A percentile compares a stretch with the other conserved stretches of the same genome.
Evolutionary conservation across 2,329 filamentous ascomycete genomes (phyloP).

Genomic region (Apiospora malaysiana): DNA sequence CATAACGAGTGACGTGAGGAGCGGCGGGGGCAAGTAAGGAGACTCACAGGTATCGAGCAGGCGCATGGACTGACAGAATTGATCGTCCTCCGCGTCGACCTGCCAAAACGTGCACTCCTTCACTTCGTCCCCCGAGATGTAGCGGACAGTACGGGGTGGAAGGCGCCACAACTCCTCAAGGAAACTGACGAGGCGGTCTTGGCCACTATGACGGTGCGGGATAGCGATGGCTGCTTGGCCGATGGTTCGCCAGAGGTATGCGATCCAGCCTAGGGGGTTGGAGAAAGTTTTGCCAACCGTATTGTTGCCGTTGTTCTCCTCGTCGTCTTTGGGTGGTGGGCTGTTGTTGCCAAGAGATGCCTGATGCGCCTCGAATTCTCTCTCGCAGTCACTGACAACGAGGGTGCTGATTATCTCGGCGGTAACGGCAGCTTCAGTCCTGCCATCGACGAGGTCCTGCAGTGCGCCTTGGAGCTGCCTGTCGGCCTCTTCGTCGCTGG

Average conservation of each 20-base stretch:
- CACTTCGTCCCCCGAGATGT: not conserved
- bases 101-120: not conserved
- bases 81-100: not conserved
- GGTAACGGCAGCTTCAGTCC: not conserved
- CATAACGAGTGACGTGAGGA: not conserved
- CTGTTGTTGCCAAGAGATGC: not conserved
- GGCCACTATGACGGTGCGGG: not conserved
- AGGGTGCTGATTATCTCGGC: not conserved
- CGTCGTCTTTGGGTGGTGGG: not conserved
- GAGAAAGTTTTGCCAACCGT: not conserved
- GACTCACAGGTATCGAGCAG: not conserved
- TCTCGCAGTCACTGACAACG: not conserved
- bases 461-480: not conserved
- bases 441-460: not conserved
- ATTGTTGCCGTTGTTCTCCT: not conserved
- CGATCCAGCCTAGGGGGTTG: not conserved
- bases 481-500: not conserved
- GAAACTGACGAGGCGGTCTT: not conserved
- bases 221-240: slow-evolving; percentile 3
- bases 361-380: not conserved
- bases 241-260: not conserved
- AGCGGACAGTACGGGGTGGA: not conserved
- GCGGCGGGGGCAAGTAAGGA: too few relatives aligned
- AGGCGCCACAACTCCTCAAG: not conserved
- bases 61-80: not conserved